Evolutionary conservation across 2,329 filamentous ascomycete genomes (phyloP), one percentile per base, ranked within the genome.

Genomic region (Sordariomycetes sp.): DNA sequence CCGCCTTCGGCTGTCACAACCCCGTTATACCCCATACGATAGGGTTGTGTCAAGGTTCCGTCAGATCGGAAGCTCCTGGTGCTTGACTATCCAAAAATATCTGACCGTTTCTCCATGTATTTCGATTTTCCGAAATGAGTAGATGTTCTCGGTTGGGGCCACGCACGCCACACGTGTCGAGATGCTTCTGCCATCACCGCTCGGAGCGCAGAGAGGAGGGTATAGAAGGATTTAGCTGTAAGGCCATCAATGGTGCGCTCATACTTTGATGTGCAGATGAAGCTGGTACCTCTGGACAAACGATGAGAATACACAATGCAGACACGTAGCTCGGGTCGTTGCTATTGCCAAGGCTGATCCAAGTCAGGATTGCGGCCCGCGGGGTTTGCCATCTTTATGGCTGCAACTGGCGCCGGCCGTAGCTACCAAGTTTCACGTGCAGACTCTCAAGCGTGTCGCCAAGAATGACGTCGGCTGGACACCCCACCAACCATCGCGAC

Each of bases 401-500:
- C 17, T 20, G 28, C 28, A 53, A 17, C 13, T 36, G 52, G 28
- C 24, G 52, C 32, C 28, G 13, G 32, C 39, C 17, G 34, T 28
- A 36, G 20, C 24, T 5, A 20, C 45, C 25, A 56, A 50, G n/a
- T 50, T 50, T 24, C 45, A 24, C 45, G 45, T 50, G 45, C 45
- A 13, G 20, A 25, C 32, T 25, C 8, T 28, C 17, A 17, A 28
- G 4, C 28, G 36, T 34, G 10, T 52, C 45, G 32, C 17, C 8
- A 50, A 24, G n/a, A 8, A 50, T 50, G 45, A 50, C 45, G 45
- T 50, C 45, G 45, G 10, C 12, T n/a, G 4, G 45, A 3, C 20
- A 3, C n/a, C 45, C 45, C 45, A 50, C 45, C 45, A 50, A n/a
- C 39, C 39, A 54, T 42, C 28, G 51, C 39, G 60, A 69, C 61